Percentiles rank a stretch among this genome's conserved stretches.
These are phyloP conservation scores for Aphanomyces cochlioides DNA, from an alignment of 352 stramenopile species.

Conservation along the genomic window DNA sequence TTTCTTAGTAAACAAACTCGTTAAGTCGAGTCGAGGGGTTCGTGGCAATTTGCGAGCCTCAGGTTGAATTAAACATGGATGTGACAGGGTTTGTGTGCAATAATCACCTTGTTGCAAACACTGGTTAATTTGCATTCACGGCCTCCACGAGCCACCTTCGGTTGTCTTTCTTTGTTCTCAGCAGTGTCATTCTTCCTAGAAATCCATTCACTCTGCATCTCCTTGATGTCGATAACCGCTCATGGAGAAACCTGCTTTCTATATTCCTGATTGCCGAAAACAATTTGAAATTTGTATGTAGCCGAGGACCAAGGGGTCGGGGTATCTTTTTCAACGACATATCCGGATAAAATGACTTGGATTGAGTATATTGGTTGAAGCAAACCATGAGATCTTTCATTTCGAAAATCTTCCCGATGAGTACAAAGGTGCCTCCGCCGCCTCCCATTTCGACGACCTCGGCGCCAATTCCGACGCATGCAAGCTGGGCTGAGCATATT, in stretches of 20 bases:
- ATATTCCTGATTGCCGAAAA: neutral
- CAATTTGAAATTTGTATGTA: neutral
- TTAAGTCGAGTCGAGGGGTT: too few species aligned
- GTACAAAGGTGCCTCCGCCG: neutral
- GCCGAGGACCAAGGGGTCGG: neutral
- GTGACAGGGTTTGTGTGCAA: too few species aligned
- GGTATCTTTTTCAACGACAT: too few species aligned
- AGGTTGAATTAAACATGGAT: too few species aligned
- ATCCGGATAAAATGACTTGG: neutral
- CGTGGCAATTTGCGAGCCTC: too few species aligned
- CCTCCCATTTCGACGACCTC: neutral
- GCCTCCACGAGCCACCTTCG: neutral
- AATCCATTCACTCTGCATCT: too few species aligned
- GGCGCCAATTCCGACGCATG: neutral
- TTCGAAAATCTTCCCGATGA: slow-evolving; percentile 22
- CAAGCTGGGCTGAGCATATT: slow-evolving; percentile 63
- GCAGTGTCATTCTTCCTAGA: neutral
- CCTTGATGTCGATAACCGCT: too few species aligned
- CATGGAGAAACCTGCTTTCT: too few species aligned
- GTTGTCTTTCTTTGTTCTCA: neutral
- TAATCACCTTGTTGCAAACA: too few species aligned
- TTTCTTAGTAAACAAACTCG: too few species aligned
- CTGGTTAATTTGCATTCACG: too few species aligned
- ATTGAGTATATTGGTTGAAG: neutral
- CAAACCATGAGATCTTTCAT: slow-evolving; percentile 3